Evolutionary conservation across 2,329 filamentous ascomycete species (phyloP).

Genomic region (Chaetomium sp.): DNA sequence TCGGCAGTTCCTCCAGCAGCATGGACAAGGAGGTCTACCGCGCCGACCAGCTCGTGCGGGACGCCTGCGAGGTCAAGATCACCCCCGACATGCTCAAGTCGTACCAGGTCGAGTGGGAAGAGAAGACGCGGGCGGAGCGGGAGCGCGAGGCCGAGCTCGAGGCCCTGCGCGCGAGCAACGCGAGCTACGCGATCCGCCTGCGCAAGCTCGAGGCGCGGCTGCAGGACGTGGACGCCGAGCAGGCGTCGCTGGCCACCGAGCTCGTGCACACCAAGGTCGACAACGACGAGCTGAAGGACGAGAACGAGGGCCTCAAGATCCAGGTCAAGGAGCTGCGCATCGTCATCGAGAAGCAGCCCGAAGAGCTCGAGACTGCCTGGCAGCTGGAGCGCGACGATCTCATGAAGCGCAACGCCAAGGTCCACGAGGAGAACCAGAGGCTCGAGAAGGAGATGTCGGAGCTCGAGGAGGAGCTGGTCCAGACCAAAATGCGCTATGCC

Average conservation of each 20-base stretch:
- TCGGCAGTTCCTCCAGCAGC: constrained; percentile 85
- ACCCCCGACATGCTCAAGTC: constrained; percentile 77
- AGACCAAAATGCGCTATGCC: constrained; percentile 92
- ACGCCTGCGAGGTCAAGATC: constrained; percentile 86
- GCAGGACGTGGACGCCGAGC: constrained; percentile 85
- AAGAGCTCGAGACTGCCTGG: constrained; percentile 80
- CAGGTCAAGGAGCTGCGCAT: constrained; percentile 83
- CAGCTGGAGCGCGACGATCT: constrained; percentile 85
- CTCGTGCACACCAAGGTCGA: constrained; percentile 90
- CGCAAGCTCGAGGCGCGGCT: constrained; percentile 84
- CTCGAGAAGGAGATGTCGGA: constrained; percentile 89
- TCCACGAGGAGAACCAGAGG: constrained; percentile 87
- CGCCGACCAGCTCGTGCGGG: constrained; percentile 88
- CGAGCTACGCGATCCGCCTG: constrained; percentile 71
- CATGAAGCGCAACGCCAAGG: constrained; percentile 88
- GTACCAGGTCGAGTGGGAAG: constrained; percentile 89
- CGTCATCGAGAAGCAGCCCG: constrained; percentile 86
- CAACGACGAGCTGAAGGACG: constrained; percentile 84
- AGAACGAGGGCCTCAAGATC: constrained; percentile 83
- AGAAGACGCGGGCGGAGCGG: constrained; percentile 79
- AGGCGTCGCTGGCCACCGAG: constrained; percentile 87
- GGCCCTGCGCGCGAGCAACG: constrained; percentile 66
- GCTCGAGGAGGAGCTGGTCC: constrained; percentile 88
- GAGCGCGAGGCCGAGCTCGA: constrained; percentile 83
- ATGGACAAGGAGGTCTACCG: constrained; percentile 95